Percentiles rank a stretch among this genome's conserved stretches.
These are phyloP conservation scores for Kalanchoe fedtschenkoi DNA, from an alignment of 164 flowering plant genomes.

Conservation along the genomic window DNA sequence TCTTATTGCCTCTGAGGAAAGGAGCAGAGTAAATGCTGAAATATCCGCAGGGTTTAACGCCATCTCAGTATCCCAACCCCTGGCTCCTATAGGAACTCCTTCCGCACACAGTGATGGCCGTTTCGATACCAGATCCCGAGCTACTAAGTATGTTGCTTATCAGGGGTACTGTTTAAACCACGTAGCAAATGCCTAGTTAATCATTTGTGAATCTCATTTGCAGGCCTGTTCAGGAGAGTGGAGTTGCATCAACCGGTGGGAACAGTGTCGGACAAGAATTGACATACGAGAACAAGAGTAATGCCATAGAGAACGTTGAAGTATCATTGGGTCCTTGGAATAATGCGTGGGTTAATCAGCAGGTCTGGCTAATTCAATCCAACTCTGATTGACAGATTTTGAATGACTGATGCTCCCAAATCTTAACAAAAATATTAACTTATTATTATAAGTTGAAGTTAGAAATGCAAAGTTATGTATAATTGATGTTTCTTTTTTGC, in stretches of 20 bases:
- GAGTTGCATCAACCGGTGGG: slow-evolving; percentile 25
- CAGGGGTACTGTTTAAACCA: not conserved
- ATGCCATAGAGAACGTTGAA: slow-evolving; percentile 37
- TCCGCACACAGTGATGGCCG: slow-evolving; percentile 37
- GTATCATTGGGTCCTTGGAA: slow-evolving; percentile 52
- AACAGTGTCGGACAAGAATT: slow-evolving; percentile 29
- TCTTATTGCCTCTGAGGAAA: slow-evolving; percentile 26
- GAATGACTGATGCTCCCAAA: too few species aligned
- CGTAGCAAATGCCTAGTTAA: not conserved
- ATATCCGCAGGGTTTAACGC: slow-evolving; percentile 31
- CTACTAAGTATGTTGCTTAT: slow-evolving; percentile 31
- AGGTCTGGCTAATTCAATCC: slow-evolving; percentile 24
- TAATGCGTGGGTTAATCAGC: slow-evolving; percentile 39
- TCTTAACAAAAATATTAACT: too few species aligned
- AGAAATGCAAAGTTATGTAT: too few species aligned
- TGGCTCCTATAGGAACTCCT: slow-evolving; percentile 85
- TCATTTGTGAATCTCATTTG: slow-evolving; percentile 9
- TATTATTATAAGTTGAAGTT: not conserved
- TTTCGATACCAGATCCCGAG: slow-evolving; percentile 32
- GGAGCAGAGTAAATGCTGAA: slow-evolving; percentile 25
- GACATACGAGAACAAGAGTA: slow-evolving; percentile 40
- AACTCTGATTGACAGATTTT: not conserved
- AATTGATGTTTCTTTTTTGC: too few species aligned
- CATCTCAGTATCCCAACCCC: slow-evolving; percentile 32
- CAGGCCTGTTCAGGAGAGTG: slow-evolving; percentile 42